Percentiles rank a stretch among this genome's conserved stretches.
These are phyloP conservation scores for Kwoniella newhampshirensis DNA, from an alignment of 768 basidiomycete genomes.

Conservation along the genomic window DNA sequence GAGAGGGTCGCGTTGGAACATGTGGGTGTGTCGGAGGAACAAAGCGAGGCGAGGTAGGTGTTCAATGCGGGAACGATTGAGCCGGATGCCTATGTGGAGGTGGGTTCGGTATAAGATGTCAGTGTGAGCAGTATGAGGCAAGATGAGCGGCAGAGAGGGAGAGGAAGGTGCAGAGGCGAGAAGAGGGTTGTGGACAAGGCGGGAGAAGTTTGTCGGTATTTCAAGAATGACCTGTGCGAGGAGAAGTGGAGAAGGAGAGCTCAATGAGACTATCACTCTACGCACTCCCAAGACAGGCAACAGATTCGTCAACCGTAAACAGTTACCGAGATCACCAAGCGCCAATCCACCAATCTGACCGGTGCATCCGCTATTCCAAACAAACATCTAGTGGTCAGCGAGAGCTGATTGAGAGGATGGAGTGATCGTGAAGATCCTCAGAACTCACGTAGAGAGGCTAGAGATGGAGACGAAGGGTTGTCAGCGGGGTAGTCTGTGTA, in stretches of 20 bases:
- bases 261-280: too few relatives aligned
- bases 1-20: conserved; percentile 42
- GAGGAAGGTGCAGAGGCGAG: not conserved
- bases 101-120: not conserved
- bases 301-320: conserved; percentile 40
- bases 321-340: conserved; percentile 39
- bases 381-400: not conserved
- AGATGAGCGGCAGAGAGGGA: not conserved
- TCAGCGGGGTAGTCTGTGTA: too few relatives aligned
- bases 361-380: conserved; percentile 29
- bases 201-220: too few relatives aligned
- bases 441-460: conserved; percentile 18
- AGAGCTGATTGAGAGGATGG: not conserved
- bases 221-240: too few relatives aligned
- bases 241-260: too few relatives aligned
- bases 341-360: conserved; percentile 33
- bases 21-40: conserved; percentile 35
- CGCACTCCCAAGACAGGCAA: conserved; percentile 32
- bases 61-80: conserved; percentile 44
- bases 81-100: conserved; percentile 30
- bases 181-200: not conserved
- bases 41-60: conserved; percentile 44
- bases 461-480: not conserved
- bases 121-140: too few relatives aligned
- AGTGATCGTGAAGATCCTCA: not conserved